Conservation (phyloP, 2,329 filamentous ascomycete genomes). For the Cadophora luteo-olivacea region DNA sequence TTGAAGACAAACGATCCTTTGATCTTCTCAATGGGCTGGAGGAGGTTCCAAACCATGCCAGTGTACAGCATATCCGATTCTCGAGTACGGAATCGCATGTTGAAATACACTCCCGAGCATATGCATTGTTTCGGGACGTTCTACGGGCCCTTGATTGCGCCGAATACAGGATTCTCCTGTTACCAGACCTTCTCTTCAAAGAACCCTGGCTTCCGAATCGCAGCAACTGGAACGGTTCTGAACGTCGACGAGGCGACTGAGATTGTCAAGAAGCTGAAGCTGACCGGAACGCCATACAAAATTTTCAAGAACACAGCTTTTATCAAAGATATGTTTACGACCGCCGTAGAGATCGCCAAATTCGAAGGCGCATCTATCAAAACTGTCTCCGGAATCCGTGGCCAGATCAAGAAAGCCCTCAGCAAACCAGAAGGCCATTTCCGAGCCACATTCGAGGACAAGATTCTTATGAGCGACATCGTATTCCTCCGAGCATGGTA, state of each 20-base stretch:
- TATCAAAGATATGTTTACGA: slow-evolving; percentile 98
- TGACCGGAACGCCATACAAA: slow-evolving; percentile 92
- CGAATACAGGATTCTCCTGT: slow-evolving; percentile 94
- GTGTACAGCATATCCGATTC: slow-evolving; percentile 96
- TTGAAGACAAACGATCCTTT: slow-evolving; percentile 97
- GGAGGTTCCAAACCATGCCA: slow-evolving; percentile 89
- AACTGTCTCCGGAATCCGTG: slow-evolving; percentile 93
- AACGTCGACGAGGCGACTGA: slow-evolving; percentile 95
- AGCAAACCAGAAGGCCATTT: slow-evolving; percentile 94
- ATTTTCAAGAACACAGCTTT: slow-evolving; percentile 99
- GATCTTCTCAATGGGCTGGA: slow-evolving; percentile 96
- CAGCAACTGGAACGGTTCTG: slow-evolving; percentile 91
- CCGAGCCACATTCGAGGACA: slow-evolving; percentile 98
- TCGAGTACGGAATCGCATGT: slow-evolving; percentile 91
- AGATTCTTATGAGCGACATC: slow-evolving; percentile 95
- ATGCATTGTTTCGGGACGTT: slow-evolving; percentile 99
- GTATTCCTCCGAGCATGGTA: slow-evolving; percentile 98
- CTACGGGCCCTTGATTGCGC: slow-evolving; percentile 92
- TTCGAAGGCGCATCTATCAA: slow-evolving; percentile 96
- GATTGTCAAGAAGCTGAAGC: slow-evolving; percentile 99
- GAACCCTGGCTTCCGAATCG: slow-evolving; percentile 90
- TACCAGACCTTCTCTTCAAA: slow-evolving; percentile 87
- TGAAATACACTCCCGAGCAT: slow-evolving; percentile 98
- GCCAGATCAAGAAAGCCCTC: slow-evolving; percentile 95
- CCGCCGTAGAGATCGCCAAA: slow-evolving; percentile 92